Percentiles rank a stretch among this genome's conserved stretches.
These are phyloP conservation scores for Ophiostoma ulmi DNA, from an alignment of 2,329 filamentous ascomycete genomes.

Conservation along the genomic window DNA sequence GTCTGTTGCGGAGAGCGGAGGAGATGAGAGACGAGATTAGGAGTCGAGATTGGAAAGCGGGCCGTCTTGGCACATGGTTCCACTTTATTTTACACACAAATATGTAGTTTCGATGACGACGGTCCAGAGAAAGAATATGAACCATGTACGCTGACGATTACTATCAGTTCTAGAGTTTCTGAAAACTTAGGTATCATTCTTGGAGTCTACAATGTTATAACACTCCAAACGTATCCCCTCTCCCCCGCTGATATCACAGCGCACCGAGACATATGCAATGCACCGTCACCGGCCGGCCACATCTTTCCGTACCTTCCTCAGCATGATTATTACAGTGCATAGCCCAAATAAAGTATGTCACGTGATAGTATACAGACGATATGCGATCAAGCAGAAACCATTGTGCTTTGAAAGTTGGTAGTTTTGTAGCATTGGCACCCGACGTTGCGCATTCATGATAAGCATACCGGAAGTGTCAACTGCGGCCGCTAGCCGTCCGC, in stretches of 20 bases:
- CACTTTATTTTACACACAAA: not conserved
- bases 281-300: not conserved
- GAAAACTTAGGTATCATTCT: too few relatives aligned
- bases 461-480: not conserved
- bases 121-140: not conserved
- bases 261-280: not conserved
- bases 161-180: too few relatives aligned
- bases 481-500: not conserved
- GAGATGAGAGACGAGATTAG: not conserved
- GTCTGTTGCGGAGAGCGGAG: constrained; percentile 6
- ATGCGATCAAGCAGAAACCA: not conserved
- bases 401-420: not conserved
- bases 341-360: not conserved
- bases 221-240: too few relatives aligned
- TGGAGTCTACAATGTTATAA: too few relatives aligned
- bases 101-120: not conserved
- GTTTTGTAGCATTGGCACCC: not conserved
- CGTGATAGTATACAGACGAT: not conserved
- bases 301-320: not conserved
- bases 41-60: not conserved
- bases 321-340: not conserved
- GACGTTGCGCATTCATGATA: not conserved
- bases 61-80: not conserved
- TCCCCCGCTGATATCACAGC: not conserved
- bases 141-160: not conserved